These are phyloP conservation scores for Aspergillus panamensis DNA, from an alignment of 495 filamentous ascomycete species.

Conservation along the genomic window DNA sequence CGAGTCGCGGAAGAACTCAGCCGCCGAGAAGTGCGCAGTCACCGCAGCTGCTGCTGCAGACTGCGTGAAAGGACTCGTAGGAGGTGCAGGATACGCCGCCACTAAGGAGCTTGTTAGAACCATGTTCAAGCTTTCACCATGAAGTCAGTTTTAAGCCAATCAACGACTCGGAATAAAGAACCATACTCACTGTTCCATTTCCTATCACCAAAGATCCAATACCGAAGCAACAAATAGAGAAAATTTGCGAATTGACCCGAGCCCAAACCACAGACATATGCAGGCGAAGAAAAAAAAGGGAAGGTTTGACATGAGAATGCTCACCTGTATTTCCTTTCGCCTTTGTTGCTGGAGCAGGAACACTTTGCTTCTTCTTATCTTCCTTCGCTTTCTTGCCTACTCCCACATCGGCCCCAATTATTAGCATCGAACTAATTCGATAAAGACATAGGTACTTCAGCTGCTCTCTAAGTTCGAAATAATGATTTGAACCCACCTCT, in stretches of 20 bases:
- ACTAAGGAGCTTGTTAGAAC: conserved; percentile 47
- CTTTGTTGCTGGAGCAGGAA: conserved; percentile 36
- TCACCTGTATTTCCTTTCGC: conserved; percentile 47
- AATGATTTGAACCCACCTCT: conserved; percentile 46
- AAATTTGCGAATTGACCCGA: conserved; percentile 19
- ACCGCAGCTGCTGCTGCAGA: conserved; percentile 1
- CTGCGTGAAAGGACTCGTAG: conserved; percentile 11
- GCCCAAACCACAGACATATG: conserved; percentile 32
- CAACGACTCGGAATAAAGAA: conserved; percentile 16
- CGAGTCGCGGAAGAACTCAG: conserved; percentile 74
- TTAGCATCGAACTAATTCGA: not conserved
- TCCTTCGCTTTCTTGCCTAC: conserved; percentile 45
- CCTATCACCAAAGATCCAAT: conserved; percentile 8
- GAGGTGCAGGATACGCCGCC: conserved; percentile 33
- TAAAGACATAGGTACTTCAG: not conserved
- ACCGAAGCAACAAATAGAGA: not conserved
- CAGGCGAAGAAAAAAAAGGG: conserved; percentile 12
- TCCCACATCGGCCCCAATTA: conserved; percentile 13
- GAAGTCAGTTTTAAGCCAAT: conserved; percentile 35
- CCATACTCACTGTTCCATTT: conserved; percentile 13
- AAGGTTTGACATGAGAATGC: conserved; percentile 24
- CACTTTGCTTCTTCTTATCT: conserved; percentile 35
- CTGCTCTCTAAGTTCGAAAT: not conserved
- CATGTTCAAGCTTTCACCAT: conserved; percentile 29
- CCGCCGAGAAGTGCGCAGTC: conserved; percentile 35